Evolutionary conservation across 176 grass and related monocot species (phyloP), one percentile per base, ranked within the genome.

Genomic region (Raddia distichophylla): DNA sequence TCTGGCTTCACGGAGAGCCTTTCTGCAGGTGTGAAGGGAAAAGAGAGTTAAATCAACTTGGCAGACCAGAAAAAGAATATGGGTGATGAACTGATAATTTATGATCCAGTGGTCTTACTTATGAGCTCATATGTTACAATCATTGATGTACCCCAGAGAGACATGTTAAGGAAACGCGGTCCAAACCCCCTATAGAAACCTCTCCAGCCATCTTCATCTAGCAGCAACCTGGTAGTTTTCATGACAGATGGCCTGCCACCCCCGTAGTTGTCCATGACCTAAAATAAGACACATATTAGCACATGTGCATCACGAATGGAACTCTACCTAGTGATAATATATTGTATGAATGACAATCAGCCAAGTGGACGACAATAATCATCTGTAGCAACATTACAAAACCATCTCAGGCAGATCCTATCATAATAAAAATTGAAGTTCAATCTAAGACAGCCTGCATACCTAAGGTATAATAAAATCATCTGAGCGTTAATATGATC

Each of bases 91-190:
- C 54, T 60, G 58, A 60, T 47, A 46, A 53, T 57, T 18, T 52
- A 10, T 62, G 19, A 19, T 48, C 75, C 16, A 2, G 4, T 20
- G 2, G 7, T 32, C 92, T 76, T 80, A 98, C 96, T 98, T 89
- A 95, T 98, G 43, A 98, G 87, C 85, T 98, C 96, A 10, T 98
- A 98, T 51, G 96, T 98, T 48, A 98, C 93, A 17, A 98, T 98
- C 96, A 98, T 98, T 35, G 96, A 95, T 92, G 96, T 98, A 60
- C 96, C 96, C 93, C 96, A 98, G 22, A 98, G 85, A 65, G 96
- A 98, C 96, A 98, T 93, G 82, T 98, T 98, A 48, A 98, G 89
- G 69, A 93, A 93, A 8, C 96, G 83, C 0, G 96, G 93, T 58
- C 96, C 96, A 80, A 98, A 98, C 49, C 96, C 96, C 88, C 96